Base-by-base conservation (phyloP, 495 filamentous ascomycete species). In the Penicillium alfredii region DNA sequence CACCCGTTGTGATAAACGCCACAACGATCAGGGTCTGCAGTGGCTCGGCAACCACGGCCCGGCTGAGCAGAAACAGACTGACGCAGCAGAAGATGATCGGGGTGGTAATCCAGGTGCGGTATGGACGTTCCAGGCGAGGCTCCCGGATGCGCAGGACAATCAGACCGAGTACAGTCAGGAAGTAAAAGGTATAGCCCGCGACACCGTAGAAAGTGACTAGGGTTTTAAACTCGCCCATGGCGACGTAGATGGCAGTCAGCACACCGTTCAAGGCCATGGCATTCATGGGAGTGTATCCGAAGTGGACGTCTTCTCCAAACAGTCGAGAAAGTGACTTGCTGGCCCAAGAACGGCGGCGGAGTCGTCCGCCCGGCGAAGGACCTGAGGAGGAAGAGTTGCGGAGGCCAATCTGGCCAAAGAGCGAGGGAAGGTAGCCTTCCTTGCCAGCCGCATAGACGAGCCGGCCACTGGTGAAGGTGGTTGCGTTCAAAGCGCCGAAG, bases 11-110 rank as follows among this genome's bases (percentile, higher is more conserved):
- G 40, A 95, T 81, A 55, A 95, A 97, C 2, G 60, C 80, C 3
- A 94, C 68, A 14, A 97, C 92, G 19, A 88, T 76, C 16, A 94
- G 45, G 10, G 89, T 89, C 71, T 96, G 87, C 38, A 88, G 38
- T n/a, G 92, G 92, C 55, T 89, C 78, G 6, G 88, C 77, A 53
- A 97, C 89, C 13, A 97, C 73, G 0, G 88, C 87, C 33, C 92
- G 73, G 44, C 78, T 87, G 16, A 98, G 71, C 46, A 98, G 59
- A 56, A 98, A 98, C 43, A 98, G 55, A 55, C 86, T 94, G 9
- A 98, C 92, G 50, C 92, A 98, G 74, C 92, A 98, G 57, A 98
- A 98, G 32, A 95, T 86, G 29, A 98, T 92, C 2, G 92, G 92
- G 22, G 90, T 97, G 1, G 82, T 82, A 40, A 98, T 93, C 93